Conservation (phyloP, 23 red algal genomes). For the Gracilaria caudata region DNA sequence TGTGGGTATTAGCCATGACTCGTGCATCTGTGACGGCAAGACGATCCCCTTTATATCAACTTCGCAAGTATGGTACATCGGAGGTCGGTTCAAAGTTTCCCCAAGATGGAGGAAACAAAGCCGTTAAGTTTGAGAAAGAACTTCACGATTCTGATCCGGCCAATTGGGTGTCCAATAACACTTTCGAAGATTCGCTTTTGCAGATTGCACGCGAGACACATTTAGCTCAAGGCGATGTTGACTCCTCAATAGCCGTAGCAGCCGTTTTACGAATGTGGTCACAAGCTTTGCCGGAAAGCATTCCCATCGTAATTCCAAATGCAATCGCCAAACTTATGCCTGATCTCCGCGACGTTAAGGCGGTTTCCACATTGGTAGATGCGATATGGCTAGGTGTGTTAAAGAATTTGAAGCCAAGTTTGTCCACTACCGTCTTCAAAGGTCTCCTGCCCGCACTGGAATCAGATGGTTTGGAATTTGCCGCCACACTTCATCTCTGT, state of each 20-base stretch:
- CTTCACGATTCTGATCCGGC: slow-evolving; percentile 22
- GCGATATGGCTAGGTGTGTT: slow-evolving; percentile 70
- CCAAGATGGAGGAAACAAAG: not conserved
- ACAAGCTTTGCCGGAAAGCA: slow-evolving; percentile 48
- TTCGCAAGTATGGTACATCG: slow-evolving; percentile 49
- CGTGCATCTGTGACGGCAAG: slow-evolving; percentile 47
- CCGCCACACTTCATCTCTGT: slow-evolving; percentile 46
- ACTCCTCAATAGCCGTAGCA: slow-evolving; percentile 63
- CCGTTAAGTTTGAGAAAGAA: slow-evolving; percentile 2
- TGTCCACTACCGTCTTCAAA: slow-evolving; percentile 58
- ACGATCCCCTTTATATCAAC: slow-evolving; percentile 49
- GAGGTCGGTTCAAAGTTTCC: slow-evolving; percentile 60
- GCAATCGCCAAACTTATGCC: slow-evolving; percentile 39
- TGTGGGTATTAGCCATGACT: slow-evolving; percentile 61
- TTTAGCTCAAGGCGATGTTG: slow-evolving; percentile 43
- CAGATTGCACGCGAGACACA: slow-evolving; percentile 31
- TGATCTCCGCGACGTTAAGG: slow-evolving; percentile 15
- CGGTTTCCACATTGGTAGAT: slow-evolving; percentile 56
- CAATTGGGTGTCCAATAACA: slow-evolving; percentile 50
- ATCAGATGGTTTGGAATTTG: slow-evolving; percentile 21
- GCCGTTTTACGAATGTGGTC: slow-evolving; percentile 70
- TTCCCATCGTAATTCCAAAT: slow-evolving; percentile 33
- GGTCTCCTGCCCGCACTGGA: slow-evolving; percentile 40
- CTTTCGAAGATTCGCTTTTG: slow-evolving; percentile 52
- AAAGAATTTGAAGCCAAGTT: slow-evolving; percentile 61